These are phyloP conservation scores for Rhododendron griersonianum DNA, from an alignment of 148 eudicot genomes.

Conservation along the genomic window DNA sequence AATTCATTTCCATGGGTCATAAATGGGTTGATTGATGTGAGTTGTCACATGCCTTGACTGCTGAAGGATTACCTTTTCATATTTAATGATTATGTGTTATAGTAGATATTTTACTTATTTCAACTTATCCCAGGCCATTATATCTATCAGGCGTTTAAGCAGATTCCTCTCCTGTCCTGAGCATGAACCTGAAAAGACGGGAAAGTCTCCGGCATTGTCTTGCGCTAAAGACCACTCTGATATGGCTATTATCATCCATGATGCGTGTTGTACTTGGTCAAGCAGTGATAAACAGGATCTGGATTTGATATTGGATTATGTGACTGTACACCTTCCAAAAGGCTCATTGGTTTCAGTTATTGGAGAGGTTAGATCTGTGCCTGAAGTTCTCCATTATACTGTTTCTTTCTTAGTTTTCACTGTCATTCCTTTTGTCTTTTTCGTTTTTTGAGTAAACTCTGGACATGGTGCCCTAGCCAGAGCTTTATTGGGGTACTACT, in stretches of 20 bases:
- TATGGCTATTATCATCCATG: conserved; percentile 49
- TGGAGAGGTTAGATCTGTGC: conserved; percentile 64
- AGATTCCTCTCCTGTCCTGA: conserved; percentile 72
- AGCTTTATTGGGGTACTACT: background rate
- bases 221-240: conserved; percentile 32
- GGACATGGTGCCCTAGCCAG: background rate
- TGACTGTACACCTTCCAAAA: conserved; percentile 61
- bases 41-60: conserved; percentile 23
- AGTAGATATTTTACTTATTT: background rate
- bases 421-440: background rate
- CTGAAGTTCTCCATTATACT: background rate
- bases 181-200: conserved; percentile 19
- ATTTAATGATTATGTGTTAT: background rate
- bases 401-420: background rate
- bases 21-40: conserved; percentile 92
- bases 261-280: conserved; percentile 80
- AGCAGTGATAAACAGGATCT: conserved; percentile 37
- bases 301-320: conserved; percentile 43
- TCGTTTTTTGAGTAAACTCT: background rate
- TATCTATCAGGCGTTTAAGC: conserved; percentile 77
- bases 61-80: background rate
- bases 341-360: conserved; percentile 73
- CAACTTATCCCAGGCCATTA: conserved; percentile 48
- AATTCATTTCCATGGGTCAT: conserved; percentile 99
- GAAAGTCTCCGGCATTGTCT: conserved; percentile 26